phyloP scores from a whole-genome alignment of 305 asterid species.

The Fraxinus paxiana region DNA sequence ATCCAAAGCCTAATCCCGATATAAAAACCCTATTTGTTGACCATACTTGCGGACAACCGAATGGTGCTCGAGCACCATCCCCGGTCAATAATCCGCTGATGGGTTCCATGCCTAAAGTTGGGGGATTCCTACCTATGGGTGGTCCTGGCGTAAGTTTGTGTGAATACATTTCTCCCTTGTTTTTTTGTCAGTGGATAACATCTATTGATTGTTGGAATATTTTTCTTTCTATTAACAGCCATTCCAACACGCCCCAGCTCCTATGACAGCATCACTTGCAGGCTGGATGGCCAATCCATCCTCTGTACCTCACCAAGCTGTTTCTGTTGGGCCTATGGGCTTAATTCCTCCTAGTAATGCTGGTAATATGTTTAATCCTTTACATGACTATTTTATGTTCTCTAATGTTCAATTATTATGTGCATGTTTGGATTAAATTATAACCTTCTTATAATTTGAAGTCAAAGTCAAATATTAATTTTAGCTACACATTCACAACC shows the following conservation, averaged over 20 bases:
- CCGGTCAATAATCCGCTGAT: constrained; percentile 42
- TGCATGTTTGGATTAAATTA: neutral
- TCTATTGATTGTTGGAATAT: neutral
- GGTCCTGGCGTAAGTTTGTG: constrained; percentile 50
- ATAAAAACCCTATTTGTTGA: constrained; percentile 66
- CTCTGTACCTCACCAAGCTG: constrained; percentile 44
- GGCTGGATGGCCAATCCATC: constrained; percentile 61
- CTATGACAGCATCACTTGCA: constrained; percentile 44
- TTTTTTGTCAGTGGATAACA: neutral
- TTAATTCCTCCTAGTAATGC: constrained; percentile 23
- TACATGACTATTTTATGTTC: neutral
- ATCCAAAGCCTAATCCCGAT: constrained; percentile 64
- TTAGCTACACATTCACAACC: neutral
- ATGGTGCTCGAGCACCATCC: constrained; percentile 53
- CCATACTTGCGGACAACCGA: constrained; percentile 59
- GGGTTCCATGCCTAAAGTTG: constrained; percentile 46
- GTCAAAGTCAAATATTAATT: neutral
- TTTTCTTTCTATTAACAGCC: constrained; percentile 29
- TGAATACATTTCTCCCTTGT: neutral
- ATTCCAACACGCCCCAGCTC: constrained; percentile 47
- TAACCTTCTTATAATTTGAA: neutral
- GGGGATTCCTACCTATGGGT: constrained; percentile 50
- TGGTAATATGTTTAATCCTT: constrained; percentile 31
- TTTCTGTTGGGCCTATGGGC: constrained; percentile 36
- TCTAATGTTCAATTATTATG: neutral